A percentile compares a stretch with the other conserved stretches of the same genome.
These are phyloP conservation scores for Aphanomyces stellatus DNA, from an alignment of 352 stramenopile species.

Conservation along the genomic window DNA sequence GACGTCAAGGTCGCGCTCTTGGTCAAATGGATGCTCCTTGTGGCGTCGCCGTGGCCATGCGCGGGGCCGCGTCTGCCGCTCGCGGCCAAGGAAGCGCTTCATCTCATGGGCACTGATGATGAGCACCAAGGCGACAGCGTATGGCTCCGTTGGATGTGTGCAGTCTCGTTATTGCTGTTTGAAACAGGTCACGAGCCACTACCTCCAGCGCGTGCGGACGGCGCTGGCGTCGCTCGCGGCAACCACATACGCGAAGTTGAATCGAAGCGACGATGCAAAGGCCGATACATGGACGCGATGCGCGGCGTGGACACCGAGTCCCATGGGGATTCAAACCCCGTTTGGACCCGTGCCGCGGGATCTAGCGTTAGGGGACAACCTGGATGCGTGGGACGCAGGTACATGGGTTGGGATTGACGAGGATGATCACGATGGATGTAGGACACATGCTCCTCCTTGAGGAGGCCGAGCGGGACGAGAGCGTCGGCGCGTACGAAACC, in stretches of 20 bases:
- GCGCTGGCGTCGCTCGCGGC: too few species aligned
- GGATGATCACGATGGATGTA: neutral
- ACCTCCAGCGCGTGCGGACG: too few species aligned
- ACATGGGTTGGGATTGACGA: neutral
- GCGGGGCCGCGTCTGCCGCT: neutral
- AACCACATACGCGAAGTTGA: too few species aligned
- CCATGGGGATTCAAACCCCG: neutral
- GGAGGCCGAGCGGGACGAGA: neutral
- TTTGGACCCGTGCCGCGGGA: neutral
- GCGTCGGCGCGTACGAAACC: neutral
- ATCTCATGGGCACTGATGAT: too few species aligned
- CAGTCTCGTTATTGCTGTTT: too few species aligned
- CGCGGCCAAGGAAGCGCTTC: neutral
- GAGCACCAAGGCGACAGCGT: too few species aligned
- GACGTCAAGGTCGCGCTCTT: neutral
- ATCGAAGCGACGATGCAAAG: neutral
- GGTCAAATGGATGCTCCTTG: neutral
- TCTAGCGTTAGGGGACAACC: neutral
- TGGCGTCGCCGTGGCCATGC: neutral
- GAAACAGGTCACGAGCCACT: too few species aligned
- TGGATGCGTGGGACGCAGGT: conserved; percentile 6
- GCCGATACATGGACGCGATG: neutral
- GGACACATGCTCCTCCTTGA: neutral
- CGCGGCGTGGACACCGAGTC: neutral
- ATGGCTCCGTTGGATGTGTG: too few species aligned